phyloP scores from a whole-genome alignment of 2,329 filamentous ascomycete species.

The Ilyonectria destructans region DNA sequence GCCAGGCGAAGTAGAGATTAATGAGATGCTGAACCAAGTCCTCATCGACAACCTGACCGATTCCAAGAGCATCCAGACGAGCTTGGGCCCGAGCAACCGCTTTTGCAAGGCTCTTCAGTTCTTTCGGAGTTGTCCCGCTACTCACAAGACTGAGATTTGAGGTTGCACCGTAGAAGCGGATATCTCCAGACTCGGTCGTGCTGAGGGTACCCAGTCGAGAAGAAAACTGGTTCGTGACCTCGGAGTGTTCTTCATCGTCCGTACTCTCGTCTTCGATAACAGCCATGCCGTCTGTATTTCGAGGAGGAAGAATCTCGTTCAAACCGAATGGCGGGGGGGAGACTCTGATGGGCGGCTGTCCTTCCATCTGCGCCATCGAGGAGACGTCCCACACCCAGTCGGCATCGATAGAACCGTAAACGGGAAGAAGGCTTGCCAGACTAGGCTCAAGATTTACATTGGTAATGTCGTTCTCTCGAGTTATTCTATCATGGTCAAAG shows the following conservation, averaged over 20 bases:
- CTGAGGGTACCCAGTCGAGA: constrained; percentile 13
- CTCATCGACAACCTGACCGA: constrained; percentile 6
- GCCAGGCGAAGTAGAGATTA: constrained; percentile 27
- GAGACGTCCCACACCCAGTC: constrained; percentile 7
- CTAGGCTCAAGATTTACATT: not conserved
- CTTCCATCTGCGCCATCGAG: not conserved
- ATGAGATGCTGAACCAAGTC: constrained; percentile 16
- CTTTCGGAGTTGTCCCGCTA: not conserved
- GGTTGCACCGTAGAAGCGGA: constrained; percentile 18
- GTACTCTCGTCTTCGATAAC: constrained; percentile 3
- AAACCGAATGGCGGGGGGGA: not conserved
- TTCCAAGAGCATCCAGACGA: not conserved
- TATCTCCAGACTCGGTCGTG: constrained; percentile 1
- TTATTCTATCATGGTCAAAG: not conserved
- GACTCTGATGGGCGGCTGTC: not conserved
- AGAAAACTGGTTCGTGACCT: constrained; percentile 18
- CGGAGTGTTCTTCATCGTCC: constrained; percentile 6
- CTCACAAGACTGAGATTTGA: constrained; percentile 15
- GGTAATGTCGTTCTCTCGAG: not conserved
- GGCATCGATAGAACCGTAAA: not conserved
- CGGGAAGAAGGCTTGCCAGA: not conserved
- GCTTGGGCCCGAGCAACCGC: not conserved
- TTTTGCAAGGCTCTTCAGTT: not conserved
- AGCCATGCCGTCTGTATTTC: not conserved
- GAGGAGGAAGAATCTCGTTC: not conserved